These are phyloP conservation scores for Lipomyces sp. DNA, from an alignment of 805 yeast genomes.

Conservation along the genomic window DNA sequence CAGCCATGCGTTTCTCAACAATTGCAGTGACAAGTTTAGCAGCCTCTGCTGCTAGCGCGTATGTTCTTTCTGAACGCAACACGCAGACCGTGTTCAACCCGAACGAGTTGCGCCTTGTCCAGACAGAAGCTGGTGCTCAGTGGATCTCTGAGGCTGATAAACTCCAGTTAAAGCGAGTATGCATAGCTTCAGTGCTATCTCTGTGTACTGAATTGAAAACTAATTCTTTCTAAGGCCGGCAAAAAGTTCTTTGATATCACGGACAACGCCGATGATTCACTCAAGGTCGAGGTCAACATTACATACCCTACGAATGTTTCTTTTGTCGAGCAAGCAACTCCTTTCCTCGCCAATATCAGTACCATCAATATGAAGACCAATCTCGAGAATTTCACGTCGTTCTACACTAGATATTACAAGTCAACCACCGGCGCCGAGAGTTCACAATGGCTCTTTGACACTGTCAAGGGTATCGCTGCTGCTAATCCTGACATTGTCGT, in stretches of 20 bases:
- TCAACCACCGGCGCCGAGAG: slow-evolving; percentile 71
- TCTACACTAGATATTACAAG: slow-evolving; percentile 77
- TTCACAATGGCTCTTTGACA: slow-evolving; percentile 68
- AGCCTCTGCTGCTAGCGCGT: slow-evolving; percentile 28
- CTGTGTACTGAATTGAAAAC: neutral
- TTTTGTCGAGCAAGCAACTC: slow-evolving; percentile 49
- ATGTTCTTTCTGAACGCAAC: slow-evolving; percentile 27
- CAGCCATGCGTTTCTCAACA: slow-evolving; percentile 28
- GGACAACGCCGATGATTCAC: slow-evolving; percentile 10
- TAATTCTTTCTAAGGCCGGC: slow-evolving; percentile 22
- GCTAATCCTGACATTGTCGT: slow-evolving; percentile 51
- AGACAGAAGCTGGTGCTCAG: slow-evolving; percentile 34
- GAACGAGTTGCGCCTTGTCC: slow-evolving; percentile 32
- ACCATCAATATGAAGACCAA: slow-evolving; percentile 55
- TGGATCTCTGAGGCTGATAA: slow-evolving; percentile 52
- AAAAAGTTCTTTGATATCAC: slow-evolving; percentile 37
- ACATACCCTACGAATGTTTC: slow-evolving; percentile 58
- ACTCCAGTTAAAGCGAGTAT: slow-evolving; percentile 47
- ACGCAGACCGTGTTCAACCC: slow-evolving; percentile 28
- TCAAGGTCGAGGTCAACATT: slow-evolving; percentile 43
- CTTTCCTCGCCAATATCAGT: slow-evolving; percentile 54
- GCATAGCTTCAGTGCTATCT: neutral
- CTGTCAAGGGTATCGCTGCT: slow-evolving; percentile 46
- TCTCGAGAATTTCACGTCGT: slow-evolving; percentile 67
- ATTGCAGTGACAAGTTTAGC: slow-evolving; percentile 7